Conservation (phyloP, 2,329 filamentous ascomycete species). For the Pyrenophora teres region DNA sequence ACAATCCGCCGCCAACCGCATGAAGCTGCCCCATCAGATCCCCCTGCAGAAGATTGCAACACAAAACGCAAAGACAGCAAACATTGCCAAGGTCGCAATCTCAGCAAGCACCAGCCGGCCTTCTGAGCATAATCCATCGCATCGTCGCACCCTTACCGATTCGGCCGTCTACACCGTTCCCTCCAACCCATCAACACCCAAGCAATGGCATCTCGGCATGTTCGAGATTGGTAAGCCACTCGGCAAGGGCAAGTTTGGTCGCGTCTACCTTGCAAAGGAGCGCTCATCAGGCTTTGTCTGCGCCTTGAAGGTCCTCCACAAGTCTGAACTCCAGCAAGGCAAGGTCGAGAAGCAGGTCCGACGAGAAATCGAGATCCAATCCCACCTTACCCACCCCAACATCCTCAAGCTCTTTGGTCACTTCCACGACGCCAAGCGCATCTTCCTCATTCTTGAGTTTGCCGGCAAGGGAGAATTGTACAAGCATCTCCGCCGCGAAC, state of each 20-base stretch:
- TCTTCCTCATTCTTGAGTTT: constrained; percentile 87
- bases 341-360: constrained; percentile 86
- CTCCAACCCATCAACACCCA: constrained; percentile 33
- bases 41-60: constrained; percentile 83
- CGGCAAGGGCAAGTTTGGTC: constrained; percentile 85
- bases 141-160: constrained; percentile 53
- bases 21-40: constrained; percentile 74
- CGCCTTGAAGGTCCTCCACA: constrained; percentile 84
- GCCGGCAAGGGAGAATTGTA: constrained; percentile 85
- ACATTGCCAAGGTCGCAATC: constrained; percentile 67
- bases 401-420: constrained; percentile 83
- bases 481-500: constrained; percentile 80
- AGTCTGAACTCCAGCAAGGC: constrained; percentile 78
- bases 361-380: constrained; percentile 88
- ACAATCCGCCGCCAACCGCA: constrained; percentile 59
- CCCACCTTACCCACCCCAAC: constrained; percentile 83
- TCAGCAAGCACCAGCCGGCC: constrained; percentile 58
- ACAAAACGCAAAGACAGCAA: constrained; percentile 63
- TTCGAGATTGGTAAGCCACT: constrained; percentile 89
- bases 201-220: constrained; percentile 84
- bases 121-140: constrained; percentile 46
- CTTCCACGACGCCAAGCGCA: constrained; percentile 86
- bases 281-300: constrained; percentile 80
- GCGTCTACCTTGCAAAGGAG: constrained; percentile 84
- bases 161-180: constrained; percentile 51